Evolutionary conservation across 192 early-diverging fungal species (phyloP), one percentile per base, ranked within the genome.

Genomic region (Umbelopsis sp.): DNA sequence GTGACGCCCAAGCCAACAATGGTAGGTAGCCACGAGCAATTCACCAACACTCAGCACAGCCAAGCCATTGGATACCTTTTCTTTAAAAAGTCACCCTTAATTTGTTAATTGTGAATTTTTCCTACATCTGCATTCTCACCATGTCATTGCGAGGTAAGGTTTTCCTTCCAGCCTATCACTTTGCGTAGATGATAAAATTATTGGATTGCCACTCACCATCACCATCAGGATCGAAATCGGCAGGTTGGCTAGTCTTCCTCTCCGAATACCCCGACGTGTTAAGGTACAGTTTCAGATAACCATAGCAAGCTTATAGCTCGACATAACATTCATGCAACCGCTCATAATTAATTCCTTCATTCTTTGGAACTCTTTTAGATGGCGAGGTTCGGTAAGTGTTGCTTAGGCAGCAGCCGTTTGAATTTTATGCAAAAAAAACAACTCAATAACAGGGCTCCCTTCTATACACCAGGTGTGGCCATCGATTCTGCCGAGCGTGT

Each of bases 381-480:
- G 56, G 56, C 29, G 56, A 62, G 56, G 56, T n/a, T 62, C 56
- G 31, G 56, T 62, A 62, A n/a, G 17, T 17, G 16, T 17, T 34
- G 38, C 38, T 6, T 6, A 41, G 38, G 12, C 12, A 41, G 38
- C 38, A 11, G 12, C n/a, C n/a, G n/a, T n/a, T n/a, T n/a, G n/a
- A n/a, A n/a, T n/a, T n/a, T n/a, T n/a, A n/a, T n/a, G n/a, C n/a
- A n/a, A n/a, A n/a, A n/a, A n/a, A n/a, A n/a, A n/a, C n/a, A 41
- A 41, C 12, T 41, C 1, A 41, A 41, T 41, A 41, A 11, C 7
- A 41, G 38, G 38, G 1, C 7, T 1, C 7, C 38, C 12, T 11
- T 6, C 38, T 41, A 41, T 3, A 45, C 34, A 7, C 25, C 17
- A 70, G 68, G 68, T 70, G 16, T 70, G 68, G 68, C 68, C 68